Base-by-base conservation (phyloP, 345 rosid species). In the Eutrema heterophyllum region DNA sequence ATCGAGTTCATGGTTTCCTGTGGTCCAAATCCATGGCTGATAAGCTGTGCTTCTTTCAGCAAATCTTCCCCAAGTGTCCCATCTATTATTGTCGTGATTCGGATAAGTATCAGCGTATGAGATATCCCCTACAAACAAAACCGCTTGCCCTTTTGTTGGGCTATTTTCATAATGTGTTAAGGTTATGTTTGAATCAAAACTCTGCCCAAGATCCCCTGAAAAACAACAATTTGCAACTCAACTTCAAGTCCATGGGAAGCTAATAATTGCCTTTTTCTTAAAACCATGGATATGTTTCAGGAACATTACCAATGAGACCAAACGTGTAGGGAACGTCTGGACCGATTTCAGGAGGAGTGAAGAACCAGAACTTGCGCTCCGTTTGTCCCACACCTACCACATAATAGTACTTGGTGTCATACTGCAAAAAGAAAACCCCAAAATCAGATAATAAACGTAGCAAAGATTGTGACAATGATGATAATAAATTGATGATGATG, bases 11-110 rank as follows among this genome's bases (percentile, higher is more conserved):
- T 91, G 97, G 81, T 94, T 94, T 24, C 97, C 97, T 1, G 84
- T 82, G 0, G 92, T 86, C 98, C 98, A 94, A 78, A 94, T 91
- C 97, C 98, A 94, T 3, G 98, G 97, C 55, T 91, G 96, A 82
- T 94, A 91, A 66, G 98, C 97, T 64, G 64, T 84, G 45, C 84
- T 89, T 77, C 97, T 87, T 82, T 94, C 98, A 24, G 73, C 78
- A 70, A 94, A 94, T 81, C 97, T 86, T 70, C 85, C 98, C 97
- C 97, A 94, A 44, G 85, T 79, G 74, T 94, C 98, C 97, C 98
- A 94, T 67, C 97, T 83, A 6, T 36, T 81, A 64, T 89, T 91
- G 72, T 94, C 93, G 18, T 88, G 87, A 67, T 84, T 46, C 0
- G 88, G 84, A 70, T 94, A 87, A 67, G 33, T 63, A 78, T 94